These are phyloP conservation scores for Phytophthora ohioensis DNA, from an alignment of 352 stramenopile genomes.

Conservation along the genomic window DNA sequence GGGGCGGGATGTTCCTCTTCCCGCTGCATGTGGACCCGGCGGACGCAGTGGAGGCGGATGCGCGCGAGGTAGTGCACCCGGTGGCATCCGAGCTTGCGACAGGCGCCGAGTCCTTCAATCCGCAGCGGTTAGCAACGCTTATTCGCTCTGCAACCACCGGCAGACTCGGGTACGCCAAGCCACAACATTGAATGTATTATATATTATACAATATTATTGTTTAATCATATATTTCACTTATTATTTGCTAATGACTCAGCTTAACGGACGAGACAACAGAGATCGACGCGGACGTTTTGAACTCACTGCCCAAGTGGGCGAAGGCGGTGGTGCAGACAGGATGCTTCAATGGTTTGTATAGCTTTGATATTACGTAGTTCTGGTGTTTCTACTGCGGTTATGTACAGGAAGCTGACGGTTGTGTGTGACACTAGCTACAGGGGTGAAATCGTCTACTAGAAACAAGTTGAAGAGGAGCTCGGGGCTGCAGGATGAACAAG, in stretches of 20 bases:
- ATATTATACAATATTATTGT: not conserved
- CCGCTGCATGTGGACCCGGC: slow-evolving; percentile 55
- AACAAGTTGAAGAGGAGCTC: slow-evolving; percentile 30
- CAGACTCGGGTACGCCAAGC: slow-evolving; percentile 45
- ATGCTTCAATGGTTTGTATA: slow-evolving; percentile 53
- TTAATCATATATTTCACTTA: not conserved
- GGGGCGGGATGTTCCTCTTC: slow-evolving; percentile 60
- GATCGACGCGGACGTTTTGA: slow-evolving; percentile 47
- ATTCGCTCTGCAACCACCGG: slow-evolving; percentile 46
- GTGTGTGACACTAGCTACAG: slow-evolving; percentile 13
- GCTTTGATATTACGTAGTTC: not conserved
- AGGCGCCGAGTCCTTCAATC: slow-evolving; percentile 34
- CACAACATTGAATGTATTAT: slow-evolving; percentile 8
- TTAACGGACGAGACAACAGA: slow-evolving; percentile 30
- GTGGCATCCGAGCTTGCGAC: slow-evolving; percentile 18
- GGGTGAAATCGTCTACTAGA: slow-evolving; percentile 7
- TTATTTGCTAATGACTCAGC: slow-evolving; percentile 13
- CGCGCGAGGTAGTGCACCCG: slow-evolving; percentile 30
- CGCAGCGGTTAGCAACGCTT: slow-evolving; percentile 51
- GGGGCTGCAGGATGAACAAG: slow-evolving; percentile 20
- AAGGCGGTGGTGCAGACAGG: slow-evolving; percentile 61
- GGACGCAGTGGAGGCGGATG: slow-evolving; percentile 40
- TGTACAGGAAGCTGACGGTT: slow-evolving; percentile 5
- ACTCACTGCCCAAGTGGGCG: slow-evolving; percentile 63
- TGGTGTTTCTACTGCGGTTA: not conserved